Evolutionary conservation across 345 rosid genomes (phyloP).

Genomic region (Pistacia vera): DNA sequence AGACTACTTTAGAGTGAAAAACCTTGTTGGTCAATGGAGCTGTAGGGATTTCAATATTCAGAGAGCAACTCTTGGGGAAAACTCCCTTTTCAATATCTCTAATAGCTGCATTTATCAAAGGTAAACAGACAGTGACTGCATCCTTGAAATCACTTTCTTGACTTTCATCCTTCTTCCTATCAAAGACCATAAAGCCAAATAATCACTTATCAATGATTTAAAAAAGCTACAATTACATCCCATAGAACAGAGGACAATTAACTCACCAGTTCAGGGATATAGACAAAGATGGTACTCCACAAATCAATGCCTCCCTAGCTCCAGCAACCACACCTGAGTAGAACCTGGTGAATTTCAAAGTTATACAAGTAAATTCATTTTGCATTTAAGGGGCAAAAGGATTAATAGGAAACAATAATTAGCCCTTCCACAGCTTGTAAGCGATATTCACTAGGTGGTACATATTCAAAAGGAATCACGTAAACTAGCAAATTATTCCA

Average conservation of each 20-base stretch:
- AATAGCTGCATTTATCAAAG: conserved; percentile 70
- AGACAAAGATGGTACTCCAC: conserved; percentile 89
- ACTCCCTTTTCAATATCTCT: conserved; percentile 80
- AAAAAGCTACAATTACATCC: conserved; percentile 7
- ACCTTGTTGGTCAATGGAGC: conserved; percentile 87
- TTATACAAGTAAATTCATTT: conserved; percentile 24
- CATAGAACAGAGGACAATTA: conserved; percentile 3
- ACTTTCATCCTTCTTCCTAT: conserved; percentile 94
- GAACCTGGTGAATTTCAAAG: conserved; percentile 61
- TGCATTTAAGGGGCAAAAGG: neutral
- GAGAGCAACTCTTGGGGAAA: conserved; percentile 76
- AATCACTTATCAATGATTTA: conserved; percentile 10
- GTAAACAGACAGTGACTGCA: conserved; percentile 81
- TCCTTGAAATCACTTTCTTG: conserved; percentile 90
- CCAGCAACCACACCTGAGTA: conserved; percentile 92
- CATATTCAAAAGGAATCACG: neutral
- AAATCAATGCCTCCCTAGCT: conserved; percentile 91
- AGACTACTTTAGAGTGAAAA: conserved; percentile 11
- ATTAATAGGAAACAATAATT: neutral
- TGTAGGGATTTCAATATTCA: conserved; percentile 76
- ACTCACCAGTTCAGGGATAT: conserved; percentile 91
- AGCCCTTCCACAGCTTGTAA: conserved; percentile 9
- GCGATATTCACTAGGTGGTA: neutral
- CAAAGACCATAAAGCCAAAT: conserved; percentile 5
- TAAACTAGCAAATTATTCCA: neutral